These are phyloP conservation scores for Malassezia obtusa DNA, from an alignment of 1,284 basidiomycete species.

Conservation along the genomic window DNA sequence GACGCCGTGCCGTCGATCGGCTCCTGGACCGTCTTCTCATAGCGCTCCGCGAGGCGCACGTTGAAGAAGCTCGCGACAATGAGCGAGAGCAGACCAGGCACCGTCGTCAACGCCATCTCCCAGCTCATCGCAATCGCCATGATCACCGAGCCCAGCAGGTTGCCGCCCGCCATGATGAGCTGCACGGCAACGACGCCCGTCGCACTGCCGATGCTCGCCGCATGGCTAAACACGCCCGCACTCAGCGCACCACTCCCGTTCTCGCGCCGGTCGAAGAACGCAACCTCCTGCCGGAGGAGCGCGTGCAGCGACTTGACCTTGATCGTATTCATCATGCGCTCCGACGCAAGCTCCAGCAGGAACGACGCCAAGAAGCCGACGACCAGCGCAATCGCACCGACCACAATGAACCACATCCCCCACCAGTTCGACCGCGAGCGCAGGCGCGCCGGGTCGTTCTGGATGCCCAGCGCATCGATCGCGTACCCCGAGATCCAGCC, in stretches of 20 bases:
- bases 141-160: conserved; percentile 48
- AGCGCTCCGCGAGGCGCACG: conserved; percentile 40
- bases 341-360: conserved; percentile 38
- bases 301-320: conserved; percentile 30
- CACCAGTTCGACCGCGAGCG: conserved; percentile 23
- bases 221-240: conserved; percentile 46
- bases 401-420: conserved; percentile 34
- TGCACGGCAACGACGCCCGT: conserved; percentile 49
- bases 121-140: conserved; percentile 49
- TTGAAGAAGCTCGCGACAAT: conserved; percentile 41
- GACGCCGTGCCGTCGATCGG: conserved; percentile 35
- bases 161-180: conserved; percentile 40
- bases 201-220: conserved; percentile 47
- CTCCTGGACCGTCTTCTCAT: conserved; percentile 39
- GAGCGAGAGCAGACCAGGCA: conserved; percentile 45
- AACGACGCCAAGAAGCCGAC: conserved; percentile 28
- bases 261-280: conserved; percentile 43
- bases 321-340: conserved; percentile 29
- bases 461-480: conserved; percentile 31
- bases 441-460: conserved; percentile 19
- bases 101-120: conserved; percentile 45
- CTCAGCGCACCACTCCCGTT: conserved; percentile 49
- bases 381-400: conserved; percentile 25
- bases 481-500: conserved; percentile 41
- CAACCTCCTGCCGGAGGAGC: conserved; percentile 39